These are phyloP conservation scores for Candida freyschussii DNA, from an alignment of 1,139 yeast species.

Conservation along the genomic window DNA sequence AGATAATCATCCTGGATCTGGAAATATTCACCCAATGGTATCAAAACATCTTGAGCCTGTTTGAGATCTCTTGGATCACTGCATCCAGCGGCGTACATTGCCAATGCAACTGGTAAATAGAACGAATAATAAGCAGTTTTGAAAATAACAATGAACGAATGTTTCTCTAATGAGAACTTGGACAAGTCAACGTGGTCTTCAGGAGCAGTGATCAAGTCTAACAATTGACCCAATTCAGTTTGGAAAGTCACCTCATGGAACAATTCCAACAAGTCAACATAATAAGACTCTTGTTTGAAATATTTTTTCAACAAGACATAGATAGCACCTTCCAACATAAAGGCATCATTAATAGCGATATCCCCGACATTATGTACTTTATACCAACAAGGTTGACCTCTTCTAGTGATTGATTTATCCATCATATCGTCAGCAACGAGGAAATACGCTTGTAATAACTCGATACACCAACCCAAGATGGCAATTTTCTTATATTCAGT, in stretches of 20 bases:
- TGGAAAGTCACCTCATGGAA: constrained; percentile 95
- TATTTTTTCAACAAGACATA: constrained; percentile 85
- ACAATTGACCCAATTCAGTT: constrained; percentile 94
- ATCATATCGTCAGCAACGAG: constrained; percentile 98
- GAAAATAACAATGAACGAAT: constrained; percentile 90
- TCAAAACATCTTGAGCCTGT: constrained; percentile 83
- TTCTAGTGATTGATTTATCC: constrained; percentile 95
- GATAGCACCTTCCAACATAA: constrained; percentile 94
- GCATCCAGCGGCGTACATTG: constrained; percentile 90
- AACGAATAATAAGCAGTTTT: constrained; percentile 98
- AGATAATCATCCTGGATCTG: constrained; percentile 97
- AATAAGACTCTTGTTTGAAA: constrained; percentile 76
- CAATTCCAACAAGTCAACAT: constrained; percentile 84
- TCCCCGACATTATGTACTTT: constrained; percentile 73
- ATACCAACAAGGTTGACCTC: constrained; percentile 99
- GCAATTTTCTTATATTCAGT: constrained; percentile 83
- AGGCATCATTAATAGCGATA: constrained; percentile 95
- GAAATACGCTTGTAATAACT: constrained; percentile 92
- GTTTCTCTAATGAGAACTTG: constrained; percentile 84
- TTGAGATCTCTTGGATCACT: constrained; percentile 66
- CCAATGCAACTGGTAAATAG: constrained; percentile 95
- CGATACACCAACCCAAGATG: constrained; percentile 93
- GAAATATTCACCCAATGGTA: constrained; percentile 97
- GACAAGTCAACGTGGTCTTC: constrained; percentile 87
- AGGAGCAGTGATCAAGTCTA: constrained; percentile 95